These are phyloP conservation scores for Trichoderma pleuroti DNA, from an alignment of 2,329 filamentous ascomycete genomes.

Conservation along the genomic window DNA sequence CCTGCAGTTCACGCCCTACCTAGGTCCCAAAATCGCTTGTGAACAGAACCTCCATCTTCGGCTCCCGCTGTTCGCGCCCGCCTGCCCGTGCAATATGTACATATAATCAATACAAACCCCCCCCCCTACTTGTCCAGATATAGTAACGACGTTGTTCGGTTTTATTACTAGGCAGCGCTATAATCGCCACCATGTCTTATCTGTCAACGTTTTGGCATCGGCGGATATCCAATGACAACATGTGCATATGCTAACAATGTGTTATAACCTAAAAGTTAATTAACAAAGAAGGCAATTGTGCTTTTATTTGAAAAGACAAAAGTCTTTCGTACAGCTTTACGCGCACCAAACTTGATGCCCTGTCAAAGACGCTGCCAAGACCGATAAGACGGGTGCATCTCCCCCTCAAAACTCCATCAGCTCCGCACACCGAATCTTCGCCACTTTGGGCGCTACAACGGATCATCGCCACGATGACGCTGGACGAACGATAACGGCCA, in stretches of 20 bases:
- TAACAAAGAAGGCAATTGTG: neutral
- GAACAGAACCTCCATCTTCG: neutral
- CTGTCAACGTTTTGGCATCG: neutral
- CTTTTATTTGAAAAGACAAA: neutral
- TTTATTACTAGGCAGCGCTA: neutral
- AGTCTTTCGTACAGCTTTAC: neutral
- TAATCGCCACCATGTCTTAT: neutral
- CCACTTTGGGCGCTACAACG: neutral
- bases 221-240: neutral
- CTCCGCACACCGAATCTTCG: neutral
- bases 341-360: neutral
- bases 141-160: neutral
- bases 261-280: neutral
- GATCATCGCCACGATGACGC: conserved; percentile 12
- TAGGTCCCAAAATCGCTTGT: neutral
- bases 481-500: neutral
- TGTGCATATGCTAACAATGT: neutral
- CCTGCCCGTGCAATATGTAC: neutral
- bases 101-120: neutral
- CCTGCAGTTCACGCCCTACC: neutral
- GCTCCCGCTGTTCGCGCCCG: neutral
- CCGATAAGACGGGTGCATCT: neutral
- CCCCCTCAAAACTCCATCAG: neutral
- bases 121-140: neutral
- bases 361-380: neutral